phyloP scores from a whole-genome alignment of 129 eudicot species.

The Kitagawia praeruptora region DNA sequence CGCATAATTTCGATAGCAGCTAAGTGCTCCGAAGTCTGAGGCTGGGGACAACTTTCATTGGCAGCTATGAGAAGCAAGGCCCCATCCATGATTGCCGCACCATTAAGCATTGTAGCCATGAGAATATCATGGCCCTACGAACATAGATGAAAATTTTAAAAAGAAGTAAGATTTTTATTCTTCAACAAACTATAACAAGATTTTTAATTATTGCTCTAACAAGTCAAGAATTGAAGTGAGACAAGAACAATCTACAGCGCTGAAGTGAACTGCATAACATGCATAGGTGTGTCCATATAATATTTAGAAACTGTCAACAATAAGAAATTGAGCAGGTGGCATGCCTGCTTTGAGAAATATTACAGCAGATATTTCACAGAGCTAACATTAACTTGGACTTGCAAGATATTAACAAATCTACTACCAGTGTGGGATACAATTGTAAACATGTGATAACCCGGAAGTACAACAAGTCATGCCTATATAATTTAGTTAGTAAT shows the following conservation, averaged over 20 bases:
- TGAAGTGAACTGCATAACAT: background rate
- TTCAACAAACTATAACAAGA: background rate
- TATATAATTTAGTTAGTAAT: background rate
- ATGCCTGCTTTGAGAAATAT: background rate
- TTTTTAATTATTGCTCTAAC: background rate
- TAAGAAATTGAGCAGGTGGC: background rate
- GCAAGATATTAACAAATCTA: background rate
- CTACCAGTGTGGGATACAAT: background rate
- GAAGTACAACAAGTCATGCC: background rate
- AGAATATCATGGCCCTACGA: slow-evolving; percentile 95
- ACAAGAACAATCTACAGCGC: background rate
- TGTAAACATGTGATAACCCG: background rate
- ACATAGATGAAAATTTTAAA: background rate
- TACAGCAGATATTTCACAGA: background rate
- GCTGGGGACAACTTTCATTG: slow-evolving; percentile 97
- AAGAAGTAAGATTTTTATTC: background rate
- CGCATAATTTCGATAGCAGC: slow-evolving; percentile 99
- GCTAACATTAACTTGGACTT: background rate
- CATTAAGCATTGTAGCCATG: slow-evolving; percentile 99
- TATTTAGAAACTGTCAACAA: background rate
- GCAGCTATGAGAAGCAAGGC: slow-evolving; percentile 99
- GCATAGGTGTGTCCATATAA: background rate
- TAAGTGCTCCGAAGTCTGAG: slow-evolving; percentile 96
- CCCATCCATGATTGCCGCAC: slow-evolving; percentile 99
- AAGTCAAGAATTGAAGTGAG: background rate